These are phyloP conservation scores for Ceratorhiza oryzae-sativae DNA, from an alignment of 1,284 basidiomycete species.

Conservation along the genomic window DNA sequence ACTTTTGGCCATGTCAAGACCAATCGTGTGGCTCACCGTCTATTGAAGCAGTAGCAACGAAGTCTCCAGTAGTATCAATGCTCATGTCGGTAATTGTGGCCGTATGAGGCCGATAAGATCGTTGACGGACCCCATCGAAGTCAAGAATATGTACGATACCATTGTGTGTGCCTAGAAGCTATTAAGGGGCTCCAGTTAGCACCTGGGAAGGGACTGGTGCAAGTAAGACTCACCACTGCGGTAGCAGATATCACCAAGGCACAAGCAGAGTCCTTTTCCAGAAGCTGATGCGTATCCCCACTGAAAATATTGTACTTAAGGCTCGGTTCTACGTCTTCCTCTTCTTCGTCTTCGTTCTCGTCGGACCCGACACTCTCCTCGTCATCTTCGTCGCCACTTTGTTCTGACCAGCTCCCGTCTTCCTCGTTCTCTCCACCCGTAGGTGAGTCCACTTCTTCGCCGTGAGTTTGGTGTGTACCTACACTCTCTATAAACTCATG, in stretches of 20 bases:
- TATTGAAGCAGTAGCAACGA: conserved; percentile 91
- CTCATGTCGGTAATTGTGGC: conserved; percentile 88
- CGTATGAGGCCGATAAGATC: conserved; percentile 91
- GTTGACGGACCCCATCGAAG: conserved; percentile 80
- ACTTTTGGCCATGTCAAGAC: conserved; percentile 40
- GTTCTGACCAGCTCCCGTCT: conserved; percentile 33
- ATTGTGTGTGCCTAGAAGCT: conserved; percentile 90
- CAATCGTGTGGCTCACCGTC: conserved; percentile 70
- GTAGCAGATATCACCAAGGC: conserved; percentile 80
- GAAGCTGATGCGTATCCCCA: conserved; percentile 77
- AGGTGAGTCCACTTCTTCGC: conserved; percentile 34
- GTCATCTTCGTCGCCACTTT: conserved; percentile 40
- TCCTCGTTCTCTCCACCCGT: conserved; percentile 39
- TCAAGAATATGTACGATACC: conserved; percentile 91
- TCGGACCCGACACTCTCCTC: conserved; percentile 56
- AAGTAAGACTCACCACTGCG: conserved; percentile 64
- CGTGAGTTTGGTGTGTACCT: background rate
- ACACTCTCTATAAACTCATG: background rate
- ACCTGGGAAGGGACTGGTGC: conserved; percentile 36
- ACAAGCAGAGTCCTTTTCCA: conserved; percentile 88
- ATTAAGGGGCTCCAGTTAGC: conserved; percentile 32
- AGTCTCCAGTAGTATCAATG: conserved; percentile 86
- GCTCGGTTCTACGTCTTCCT: conserved; percentile 81
- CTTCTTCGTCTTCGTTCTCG: conserved; percentile 64
- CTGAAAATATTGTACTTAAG: conserved; percentile 90